A percentile compares a stretch with the other conserved stretches of the same genome.
Evolutionary conservation across 169 alveolate genomes (phyloP).

Genomic region (Plasmodium ovale): DNA sequence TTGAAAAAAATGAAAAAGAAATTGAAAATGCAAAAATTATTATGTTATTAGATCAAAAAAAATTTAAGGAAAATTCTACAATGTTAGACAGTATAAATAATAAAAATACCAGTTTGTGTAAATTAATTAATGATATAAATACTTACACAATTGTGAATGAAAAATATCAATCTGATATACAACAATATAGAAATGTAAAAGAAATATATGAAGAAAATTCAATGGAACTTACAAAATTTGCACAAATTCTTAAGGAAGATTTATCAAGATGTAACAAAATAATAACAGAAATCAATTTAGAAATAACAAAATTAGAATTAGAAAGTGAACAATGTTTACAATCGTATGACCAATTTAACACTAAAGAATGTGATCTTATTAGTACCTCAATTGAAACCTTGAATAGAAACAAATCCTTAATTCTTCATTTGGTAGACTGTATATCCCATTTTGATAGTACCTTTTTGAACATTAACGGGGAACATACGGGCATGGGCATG

Average conservation of each 20-base stretch:
- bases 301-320: slow-evolving; percentile 36
- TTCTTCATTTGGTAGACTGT: background rate
- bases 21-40: slow-evolving; percentile 31
- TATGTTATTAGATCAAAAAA: slow-evolving; percentile 59
- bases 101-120: slow-evolving; percentile 9
- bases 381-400: background rate
- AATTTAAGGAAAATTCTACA: slow-evolving; percentile 9
- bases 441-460: background rate
- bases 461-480: background rate
- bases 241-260: slow-evolving; percentile 22
- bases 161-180: slow-evolving; percentile 11
- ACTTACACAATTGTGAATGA: slow-evolving; percentile 31
- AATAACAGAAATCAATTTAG: slow-evolving; percentile 28
- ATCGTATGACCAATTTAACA: background rate
- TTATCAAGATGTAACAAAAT: slow-evolving; percentile 19
- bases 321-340: slow-evolving; percentile 8
- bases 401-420: background rate
- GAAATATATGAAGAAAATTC: slow-evolving; percentile 57
- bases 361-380: slow-evolving; percentile 11
- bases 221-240: slow-evolving; percentile 25
- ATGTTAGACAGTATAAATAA: slow-evolving; percentile 32
- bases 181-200: slow-evolving; percentile 30
- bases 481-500: no score
- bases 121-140: slow-evolving; percentile 18
- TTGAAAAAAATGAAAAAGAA: slow-evolving; percentile 57